These are phyloP conservation scores for Penicillium bialowiezense DNA, from an alignment of 495 filamentous ascomycete genomes.

Conservation along the genomic window DNA sequence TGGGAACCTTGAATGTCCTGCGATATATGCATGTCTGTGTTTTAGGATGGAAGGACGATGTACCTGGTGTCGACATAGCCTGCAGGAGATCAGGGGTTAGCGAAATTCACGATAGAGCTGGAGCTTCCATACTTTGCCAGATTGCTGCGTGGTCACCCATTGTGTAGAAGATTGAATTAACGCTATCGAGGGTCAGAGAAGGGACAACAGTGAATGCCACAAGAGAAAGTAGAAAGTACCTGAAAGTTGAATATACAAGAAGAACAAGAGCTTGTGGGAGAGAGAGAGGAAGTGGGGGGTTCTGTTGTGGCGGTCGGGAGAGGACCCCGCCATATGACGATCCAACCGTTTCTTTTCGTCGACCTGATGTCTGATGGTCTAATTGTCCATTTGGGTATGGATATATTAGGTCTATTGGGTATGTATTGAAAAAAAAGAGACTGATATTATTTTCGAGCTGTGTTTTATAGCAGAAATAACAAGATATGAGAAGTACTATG, in stretches of 20 bases:
- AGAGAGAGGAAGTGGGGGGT: constrained; percentile 26
- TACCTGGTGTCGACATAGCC: constrained; percentile 71
- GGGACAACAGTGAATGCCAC: no score
- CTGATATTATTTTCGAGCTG: no score
- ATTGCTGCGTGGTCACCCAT: constrained; percentile 42
- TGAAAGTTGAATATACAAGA: constrained; percentile 9
- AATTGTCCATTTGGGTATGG: no score
- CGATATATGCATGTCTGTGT: not conserved
- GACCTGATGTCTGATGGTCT: no score
- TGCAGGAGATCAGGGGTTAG: constrained; percentile 30
- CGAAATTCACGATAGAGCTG: constrained; percentile 9
- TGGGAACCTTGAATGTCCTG: constrained; percentile 2
- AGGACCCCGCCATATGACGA: constrained; percentile 22
- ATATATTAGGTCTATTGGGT: no score
- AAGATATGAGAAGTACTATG: no score
- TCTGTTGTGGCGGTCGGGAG: constrained; percentile 31
- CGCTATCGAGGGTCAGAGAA: constrained; percentile 30
- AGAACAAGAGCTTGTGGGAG: constrained; percentile 23
- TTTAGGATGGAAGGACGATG: constrained; percentile 6
- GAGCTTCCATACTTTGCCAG: constrained; percentile 55
- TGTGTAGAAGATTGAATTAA: constrained; percentile 17
- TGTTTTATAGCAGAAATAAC: no score
- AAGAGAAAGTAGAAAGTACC: not conserved
- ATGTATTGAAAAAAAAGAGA: no score
- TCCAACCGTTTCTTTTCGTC: constrained; percentile 1